Conservation (phyloP, 768 basidiomycete species). For the Podaxis rugospora region DNA sequence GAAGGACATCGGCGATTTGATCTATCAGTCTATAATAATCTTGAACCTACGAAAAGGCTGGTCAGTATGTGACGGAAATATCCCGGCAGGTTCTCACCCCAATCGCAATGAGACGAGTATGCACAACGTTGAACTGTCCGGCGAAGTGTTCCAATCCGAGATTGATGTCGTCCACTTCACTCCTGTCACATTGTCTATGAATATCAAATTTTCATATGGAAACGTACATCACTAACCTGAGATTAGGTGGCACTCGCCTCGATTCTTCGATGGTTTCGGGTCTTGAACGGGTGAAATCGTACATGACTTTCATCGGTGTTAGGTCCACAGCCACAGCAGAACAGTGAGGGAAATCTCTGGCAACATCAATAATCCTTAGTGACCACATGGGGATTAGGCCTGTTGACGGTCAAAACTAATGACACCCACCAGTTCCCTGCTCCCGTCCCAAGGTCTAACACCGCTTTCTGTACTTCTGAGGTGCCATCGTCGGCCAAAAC, state of each 20-base stretch:
- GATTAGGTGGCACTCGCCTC: conserved; percentile 7
- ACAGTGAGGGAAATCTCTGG: conserved; percentile 67
- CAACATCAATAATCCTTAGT: conserved; percentile 70
- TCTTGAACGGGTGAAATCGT: conserved; percentile 22
- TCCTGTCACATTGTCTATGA: conserved; percentile 36
- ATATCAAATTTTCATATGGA: conserved; percentile 2
- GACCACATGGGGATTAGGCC: background rate
- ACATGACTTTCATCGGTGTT: conserved; percentile 74
- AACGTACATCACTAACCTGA: conserved; percentile 7
- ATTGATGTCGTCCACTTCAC: conserved; percentile 83
- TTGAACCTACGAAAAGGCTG: conserved; percentile 45
- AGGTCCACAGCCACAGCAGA: conserved; percentile 73
- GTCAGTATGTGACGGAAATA: conserved; percentile 10
- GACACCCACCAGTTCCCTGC: conserved; percentile 63
- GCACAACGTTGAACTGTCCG: conserved; percentile 72
- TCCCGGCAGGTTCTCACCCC: conserved; percentile 48
- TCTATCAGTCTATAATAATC: conserved; percentile 62
- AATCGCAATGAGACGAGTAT: conserved; percentile 65
- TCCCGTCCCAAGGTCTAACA: conserved; percentile 77
- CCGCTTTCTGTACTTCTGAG: conserved; percentile 54
- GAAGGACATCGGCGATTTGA: conserved; percentile 61
- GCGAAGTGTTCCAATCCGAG: conserved; percentile 81
- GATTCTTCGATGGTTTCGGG: conserved; percentile 4
- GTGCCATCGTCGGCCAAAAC: conserved; percentile 53
- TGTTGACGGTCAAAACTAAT: background rate